Evolutionary conservation across 306 rosid species (phyloP).

Genomic region (Potentilla sterilis): DNA sequence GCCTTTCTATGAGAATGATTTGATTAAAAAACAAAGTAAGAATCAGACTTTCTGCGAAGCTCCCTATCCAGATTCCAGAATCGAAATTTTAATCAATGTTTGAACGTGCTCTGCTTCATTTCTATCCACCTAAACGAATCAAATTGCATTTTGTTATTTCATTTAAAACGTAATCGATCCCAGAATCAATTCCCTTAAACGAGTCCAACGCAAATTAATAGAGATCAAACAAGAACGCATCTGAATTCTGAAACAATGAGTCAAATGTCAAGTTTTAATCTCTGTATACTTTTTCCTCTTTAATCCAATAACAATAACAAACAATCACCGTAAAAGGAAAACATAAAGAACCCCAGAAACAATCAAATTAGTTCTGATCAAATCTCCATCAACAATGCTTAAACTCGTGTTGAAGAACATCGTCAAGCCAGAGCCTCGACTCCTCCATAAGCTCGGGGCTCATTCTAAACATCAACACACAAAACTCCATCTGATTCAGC

Average conservation of each 20-base stretch:
- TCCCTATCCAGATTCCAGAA: not conserved
- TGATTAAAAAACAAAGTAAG: not conserved
- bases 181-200: not conserved
- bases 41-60: not conserved
- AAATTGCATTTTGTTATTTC: not conserved
- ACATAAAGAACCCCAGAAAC: conserved; percentile 1
- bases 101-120: conserved; percentile 3
- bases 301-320: not conserved
- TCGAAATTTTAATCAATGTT: not conserved
- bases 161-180: not conserved
- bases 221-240: not conserved
- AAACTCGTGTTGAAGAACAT: conserved; percentile 50
- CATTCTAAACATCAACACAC: conserved; percentile 84
- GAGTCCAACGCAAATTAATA: not conserved
- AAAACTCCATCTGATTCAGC: conserved; percentile 78
- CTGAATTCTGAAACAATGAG: not conserved
- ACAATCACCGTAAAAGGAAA: not conserved
- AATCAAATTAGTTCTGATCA: not conserved
- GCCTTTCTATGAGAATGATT: not conserved
- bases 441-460: conserved; percentile 90
- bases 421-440: conserved; percentile 53
- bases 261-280: conserved; percentile 8
- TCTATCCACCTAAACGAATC: not conserved
- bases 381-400: conserved; percentile 21
- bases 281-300: not conserved